A percentile compares a stretch with the other conserved stretches of the same genome.
These are phyloP conservation scores for Rubus idaeus DNA, from an alignment of 306 rosid species.

Conservation along the genomic window DNA sequence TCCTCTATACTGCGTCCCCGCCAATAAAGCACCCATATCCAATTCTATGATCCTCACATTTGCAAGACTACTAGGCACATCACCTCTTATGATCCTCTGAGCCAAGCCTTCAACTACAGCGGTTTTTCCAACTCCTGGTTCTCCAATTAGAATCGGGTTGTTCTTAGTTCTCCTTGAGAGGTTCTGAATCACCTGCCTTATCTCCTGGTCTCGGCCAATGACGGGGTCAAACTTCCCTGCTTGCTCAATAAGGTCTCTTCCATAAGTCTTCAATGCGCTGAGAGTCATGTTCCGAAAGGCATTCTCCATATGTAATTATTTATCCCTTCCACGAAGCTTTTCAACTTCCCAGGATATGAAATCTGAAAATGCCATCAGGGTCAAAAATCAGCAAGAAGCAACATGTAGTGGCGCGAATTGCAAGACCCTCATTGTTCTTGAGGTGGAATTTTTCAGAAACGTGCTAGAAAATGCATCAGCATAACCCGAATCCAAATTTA, in stretches of 20 bases:
- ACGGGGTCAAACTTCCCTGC: constrained; percentile 91
- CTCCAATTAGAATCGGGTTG: constrained; percentile 88
- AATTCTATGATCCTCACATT: constrained; percentile 86
- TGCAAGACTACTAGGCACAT: constrained; percentile 78
- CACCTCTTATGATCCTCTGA: constrained; percentile 79
- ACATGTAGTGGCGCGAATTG: constrained; percentile 77
- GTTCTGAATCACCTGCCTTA: constrained; percentile 73
- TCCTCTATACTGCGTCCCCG: constrained; percentile 79
- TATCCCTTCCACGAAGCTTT: constrained; percentile 66
- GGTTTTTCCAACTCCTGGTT: constrained; percentile 95
- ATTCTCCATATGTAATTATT: constrained; percentile 81
- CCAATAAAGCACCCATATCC: constrained; percentile 92
- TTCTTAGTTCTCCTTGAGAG: constrained; percentile 81
- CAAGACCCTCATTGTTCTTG: constrained; percentile 74
- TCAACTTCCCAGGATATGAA: constrained; percentile 56
- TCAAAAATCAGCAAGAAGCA: constrained; percentile 51
- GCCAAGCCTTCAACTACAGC: constrained; percentile 97
- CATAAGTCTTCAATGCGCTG: constrained; percentile 81
- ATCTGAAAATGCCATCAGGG: constrained; percentile 52
- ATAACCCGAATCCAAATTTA: background rate
- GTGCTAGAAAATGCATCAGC: background rate
- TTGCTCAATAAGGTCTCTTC: constrained; percentile 75
- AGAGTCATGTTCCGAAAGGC: constrained; percentile 68
- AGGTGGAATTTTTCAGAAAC: constrained; percentile 76
- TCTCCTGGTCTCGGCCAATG: constrained; percentile 87